Percentiles rank a stretch among this genome's conserved stretches.
These are phyloP conservation scores for Metroxylon sagu DNA, from an alignment of 176 grass and related monocot species.

Conservation along the genomic window DNA sequence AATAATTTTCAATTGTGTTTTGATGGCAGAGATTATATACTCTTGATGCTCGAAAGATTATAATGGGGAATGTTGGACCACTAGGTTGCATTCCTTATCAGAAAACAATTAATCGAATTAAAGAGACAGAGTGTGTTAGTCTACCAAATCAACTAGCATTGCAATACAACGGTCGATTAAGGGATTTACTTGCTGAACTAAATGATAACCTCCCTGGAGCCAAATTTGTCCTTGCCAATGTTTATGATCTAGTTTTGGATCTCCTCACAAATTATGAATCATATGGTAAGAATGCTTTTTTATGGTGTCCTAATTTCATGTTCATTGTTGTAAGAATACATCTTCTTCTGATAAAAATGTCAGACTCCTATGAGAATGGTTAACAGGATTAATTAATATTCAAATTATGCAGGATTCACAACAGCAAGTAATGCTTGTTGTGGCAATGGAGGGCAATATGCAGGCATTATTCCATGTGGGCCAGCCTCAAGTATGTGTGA, in stretches of 20 bases:
- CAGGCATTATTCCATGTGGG: constrained; percentile 68
- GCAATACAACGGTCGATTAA: constrained; percentile 49
- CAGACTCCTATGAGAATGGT: too few relatives aligned
- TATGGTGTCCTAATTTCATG: too few relatives aligned
- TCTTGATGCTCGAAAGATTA: constrained; percentile 74
- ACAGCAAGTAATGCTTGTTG: constrained; percentile 68
- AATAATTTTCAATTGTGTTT: too few relatives aligned
- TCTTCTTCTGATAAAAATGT: too few relatives aligned
- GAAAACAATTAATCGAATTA: constrained; percentile 62
- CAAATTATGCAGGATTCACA: constrained; percentile 36
- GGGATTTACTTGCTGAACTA: constrained; percentile 56
- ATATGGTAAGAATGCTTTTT: constrained; percentile 26
- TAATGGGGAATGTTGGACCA: constrained; percentile 79
- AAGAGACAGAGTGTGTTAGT: constrained; percentile 47
- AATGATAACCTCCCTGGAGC: constrained; percentile 47
- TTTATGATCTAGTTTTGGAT: constrained; percentile 77
- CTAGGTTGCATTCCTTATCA: constrained; percentile 98
- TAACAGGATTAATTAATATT: not conserved
- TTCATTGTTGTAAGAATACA: too few relatives aligned
- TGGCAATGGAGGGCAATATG: constrained; percentile 60
- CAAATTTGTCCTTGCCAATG: constrained; percentile 75
- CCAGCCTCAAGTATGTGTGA: constrained; percentile 61
- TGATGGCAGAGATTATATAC: constrained; percentile 51
- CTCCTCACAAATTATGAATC: constrained; percentile 46
- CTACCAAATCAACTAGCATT: constrained; percentile 69